phyloP scores from a whole-genome alignment of 768 basidiomycete genomes.

The Termitomyces sp. region DNA sequence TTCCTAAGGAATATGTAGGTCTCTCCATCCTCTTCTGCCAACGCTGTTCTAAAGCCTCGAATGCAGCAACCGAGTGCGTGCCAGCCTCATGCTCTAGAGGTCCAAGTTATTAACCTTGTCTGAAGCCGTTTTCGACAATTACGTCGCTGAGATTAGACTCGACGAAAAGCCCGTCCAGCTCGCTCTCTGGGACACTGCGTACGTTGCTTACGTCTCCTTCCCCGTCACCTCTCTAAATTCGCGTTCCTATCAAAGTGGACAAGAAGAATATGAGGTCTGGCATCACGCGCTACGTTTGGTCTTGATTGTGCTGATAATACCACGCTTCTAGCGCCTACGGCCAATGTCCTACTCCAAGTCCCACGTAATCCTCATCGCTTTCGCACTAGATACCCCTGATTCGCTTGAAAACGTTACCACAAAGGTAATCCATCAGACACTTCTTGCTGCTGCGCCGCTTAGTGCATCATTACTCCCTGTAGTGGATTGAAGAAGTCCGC shows the following conservation, averaged over 20 bases:
- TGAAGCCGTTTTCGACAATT: slow-evolving; percentile 94
- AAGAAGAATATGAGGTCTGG: slow-evolving; percentile 95
- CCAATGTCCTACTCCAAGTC: slow-evolving; percentile 98
- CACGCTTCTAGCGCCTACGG: slow-evolving; percentile 63
- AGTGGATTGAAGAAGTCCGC: slow-evolving; percentile 99
- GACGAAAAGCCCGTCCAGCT: slow-evolving; percentile 98
- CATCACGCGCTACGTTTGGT: neutral
- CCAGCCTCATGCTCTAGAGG: slow-evolving; percentile 12
- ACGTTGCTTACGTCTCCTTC: slow-evolving; percentile 28
- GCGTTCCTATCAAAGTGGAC: slow-evolving; percentile 52
- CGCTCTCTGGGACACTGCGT: slow-evolving; percentile 99
- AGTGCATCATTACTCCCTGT: slow-evolving; percentile 11
- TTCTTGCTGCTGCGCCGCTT: slow-evolving; percentile 8
- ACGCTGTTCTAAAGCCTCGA: slow-evolving; percentile 5
- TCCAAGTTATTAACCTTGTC: slow-evolving; percentile 11
- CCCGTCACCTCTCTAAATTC: slow-evolving; percentile 10
- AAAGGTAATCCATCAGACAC: slow-evolving; percentile 51
- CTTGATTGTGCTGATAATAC: slow-evolving; percentile 4
- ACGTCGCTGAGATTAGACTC: slow-evolving; percentile 95
- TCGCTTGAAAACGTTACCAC: slow-evolving; percentile 92
- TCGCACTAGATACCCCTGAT: slow-evolving; percentile 93
- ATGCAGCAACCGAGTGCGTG: slow-evolving; percentile 53
- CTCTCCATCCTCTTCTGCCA: slow-evolving; percentile 5
- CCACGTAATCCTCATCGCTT: slow-evolving; percentile 97
- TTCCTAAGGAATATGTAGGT: slow-evolving; percentile 93